Evolutionary conservation across 176 grass and related monocot genomes (phyloP).

Genomic region (Rhynchospora breviuscula): DNA sequence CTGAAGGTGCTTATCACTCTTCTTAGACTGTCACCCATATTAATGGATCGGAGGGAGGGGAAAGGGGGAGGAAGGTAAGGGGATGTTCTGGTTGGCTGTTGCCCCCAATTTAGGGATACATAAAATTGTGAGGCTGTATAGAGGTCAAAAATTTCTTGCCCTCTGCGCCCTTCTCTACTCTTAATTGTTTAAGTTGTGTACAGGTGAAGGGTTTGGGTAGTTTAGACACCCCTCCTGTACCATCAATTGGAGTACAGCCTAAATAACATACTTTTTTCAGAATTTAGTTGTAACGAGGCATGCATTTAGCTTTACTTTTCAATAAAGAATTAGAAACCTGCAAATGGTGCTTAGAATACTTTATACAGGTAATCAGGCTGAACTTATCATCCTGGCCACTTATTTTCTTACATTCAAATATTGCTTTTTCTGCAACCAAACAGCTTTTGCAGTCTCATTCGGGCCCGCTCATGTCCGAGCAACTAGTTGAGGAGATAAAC

Average conservation of each 20-base stretch:
- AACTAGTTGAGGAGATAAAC: conserved; percentile 69
- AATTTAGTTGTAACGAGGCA: background rate
- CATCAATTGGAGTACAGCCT: background rate
- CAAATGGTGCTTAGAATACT: conserved; percentile 15
- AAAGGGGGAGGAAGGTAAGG: background rate
- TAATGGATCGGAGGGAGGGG: background rate
- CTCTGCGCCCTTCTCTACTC: background rate
- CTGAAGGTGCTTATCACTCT: conserved; percentile 53
- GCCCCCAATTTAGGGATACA: background rate
- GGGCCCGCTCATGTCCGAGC: conserved; percentile 51
- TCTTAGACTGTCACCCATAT: background rate
- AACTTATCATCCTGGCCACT: background rate
- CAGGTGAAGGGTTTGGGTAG: background rate
- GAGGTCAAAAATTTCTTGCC: background rate
- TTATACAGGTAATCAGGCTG: background rate
- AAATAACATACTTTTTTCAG: background rate
- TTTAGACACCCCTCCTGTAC: background rate
- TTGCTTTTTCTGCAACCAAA: background rate
- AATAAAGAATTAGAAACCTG: conserved; percentile 9
- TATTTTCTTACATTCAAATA: background rate
- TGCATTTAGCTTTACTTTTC: conserved; percentile 6
- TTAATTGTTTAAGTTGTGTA: background rate
- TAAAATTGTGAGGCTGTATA: background rate
- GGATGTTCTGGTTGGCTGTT: background rate
- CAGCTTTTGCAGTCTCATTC: conserved; percentile 76